Conservation (phyloP, 345 rosid species). For the Cardamine occulta region DNA sequence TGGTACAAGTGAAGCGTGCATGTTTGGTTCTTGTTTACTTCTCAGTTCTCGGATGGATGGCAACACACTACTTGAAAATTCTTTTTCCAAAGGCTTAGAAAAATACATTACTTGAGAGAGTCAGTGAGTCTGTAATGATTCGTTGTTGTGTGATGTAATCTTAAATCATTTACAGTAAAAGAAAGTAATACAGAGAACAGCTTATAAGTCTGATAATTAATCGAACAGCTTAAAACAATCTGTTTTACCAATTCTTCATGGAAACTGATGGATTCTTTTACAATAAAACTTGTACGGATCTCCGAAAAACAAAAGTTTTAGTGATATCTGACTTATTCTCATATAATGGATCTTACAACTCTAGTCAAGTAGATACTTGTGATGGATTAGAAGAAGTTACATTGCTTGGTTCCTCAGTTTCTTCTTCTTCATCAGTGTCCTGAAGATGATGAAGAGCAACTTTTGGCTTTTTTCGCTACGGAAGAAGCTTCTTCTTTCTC, state of each 20-base stretch:
- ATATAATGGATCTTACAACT: conserved; percentile 19
- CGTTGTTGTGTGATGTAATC: conserved; percentile 40
- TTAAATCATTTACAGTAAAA: conserved; percentile 23
- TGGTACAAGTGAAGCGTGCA: conserved; percentile 54
- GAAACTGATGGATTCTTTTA: conserved; percentile 8
- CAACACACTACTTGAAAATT: conserved; percentile 54
- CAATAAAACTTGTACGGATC: neutral
- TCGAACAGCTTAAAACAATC: neutral
- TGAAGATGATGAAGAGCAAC: conserved; percentile 71
- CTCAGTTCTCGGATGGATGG: conserved; percentile 63
- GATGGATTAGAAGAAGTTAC: conserved; percentile 23
- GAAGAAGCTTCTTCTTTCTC: conserved; percentile 55
- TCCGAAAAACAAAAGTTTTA: conserved; percentile 12
- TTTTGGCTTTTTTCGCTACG: conserved; percentile 61
- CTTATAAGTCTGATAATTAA: conserved; percentile 2
- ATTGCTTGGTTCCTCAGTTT: conserved; percentile 31
- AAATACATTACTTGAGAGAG: conserved; percentile 25
- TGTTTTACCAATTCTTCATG: neutral
- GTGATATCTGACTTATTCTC: neutral
- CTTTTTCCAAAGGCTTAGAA: conserved; percentile 49
- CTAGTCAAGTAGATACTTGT: conserved; percentile 19
- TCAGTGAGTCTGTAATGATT: conserved; percentile 28
- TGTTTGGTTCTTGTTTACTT: conserved; percentile 65
- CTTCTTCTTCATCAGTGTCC: conserved; percentile 47
- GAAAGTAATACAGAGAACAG: conserved; percentile 17